Base-by-base conservation (phyloP, 225 moss, liverwort and hornwort species). In the Antitrichia curtipendula region DNA sequence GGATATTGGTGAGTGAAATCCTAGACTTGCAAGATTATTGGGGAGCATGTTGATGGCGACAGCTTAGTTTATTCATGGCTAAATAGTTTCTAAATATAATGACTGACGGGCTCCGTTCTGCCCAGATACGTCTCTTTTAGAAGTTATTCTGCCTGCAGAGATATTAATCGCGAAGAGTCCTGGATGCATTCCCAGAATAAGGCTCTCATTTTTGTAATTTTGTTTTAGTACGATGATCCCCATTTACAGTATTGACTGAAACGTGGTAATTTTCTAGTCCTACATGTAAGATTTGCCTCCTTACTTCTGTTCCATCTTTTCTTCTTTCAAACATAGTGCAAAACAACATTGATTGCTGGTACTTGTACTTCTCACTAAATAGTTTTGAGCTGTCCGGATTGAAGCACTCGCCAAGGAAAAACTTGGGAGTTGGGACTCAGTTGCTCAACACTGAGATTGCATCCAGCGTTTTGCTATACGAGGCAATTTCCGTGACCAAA, bases 161-260 rank as follows among this genome's bases (percentile, higher is more conserved):
- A 86, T 84, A 84, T 86, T 78, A 53, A 34, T 86, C 84, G 80
- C 80, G 41, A 83, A 83, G 91, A 89, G 91, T 84, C 88, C 84
- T 89, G 86, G 81, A 79, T 83, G 84, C 84, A 84, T 91, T 87
- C 84, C 75, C 89, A 86, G 89, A 89, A 86, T 89, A 91, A 89
- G 91, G 84, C 86, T 89, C 89, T 84, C 84, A 91, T 84, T 89
- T 91, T 89, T 91, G 89, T 91, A 84, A 86, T 86, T 89, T 82
- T 71, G 54, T 85, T 89, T 25, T 80, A 80, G 83, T 80, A 52
- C 34, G 80, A 47, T 85, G 41, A 22, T 29, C 41, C 58, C 68
- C 31, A 38, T 75, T 64, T 65, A 43, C 28, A 73, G 36, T 74
- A 73, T 66, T 54, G 74, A 73, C 57, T 34, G 72, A 53, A 80